Percentiles rank a stretch among this genome's conserved stretches.
These are phyloP conservation scores for Hura crepitans DNA, from an alignment of 441 rosid genomes.

Conservation along the genomic window DNA sequence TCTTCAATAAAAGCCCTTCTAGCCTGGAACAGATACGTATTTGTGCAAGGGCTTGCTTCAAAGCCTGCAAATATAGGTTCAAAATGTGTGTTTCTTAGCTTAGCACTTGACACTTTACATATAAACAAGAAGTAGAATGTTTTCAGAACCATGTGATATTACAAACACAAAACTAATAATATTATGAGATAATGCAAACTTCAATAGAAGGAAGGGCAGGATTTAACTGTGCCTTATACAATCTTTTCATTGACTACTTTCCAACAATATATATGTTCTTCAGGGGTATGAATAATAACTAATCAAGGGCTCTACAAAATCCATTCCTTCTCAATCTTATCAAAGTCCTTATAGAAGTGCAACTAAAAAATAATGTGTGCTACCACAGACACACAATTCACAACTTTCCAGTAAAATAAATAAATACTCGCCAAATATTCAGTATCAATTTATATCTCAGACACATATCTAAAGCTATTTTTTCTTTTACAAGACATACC, in stretches of 20 bases:
- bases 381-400: background rate
- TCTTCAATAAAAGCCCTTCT: conserved; percentile 69
- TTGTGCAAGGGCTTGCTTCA: conserved; percentile 71
- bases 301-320: background rate
- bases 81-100: conserved; percentile 17
- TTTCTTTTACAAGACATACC: background rate
- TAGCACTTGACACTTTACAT: background rate
- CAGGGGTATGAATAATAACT: background rate
- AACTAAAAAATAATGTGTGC: background rate
- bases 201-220: background rate
- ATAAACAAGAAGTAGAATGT: background rate
- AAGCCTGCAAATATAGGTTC: conserved; percentile 45
- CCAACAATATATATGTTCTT: background rate
- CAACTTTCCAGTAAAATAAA: background rate
- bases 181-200: background rate
- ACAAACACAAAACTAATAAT: conserved; percentile 1
- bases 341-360: background rate
- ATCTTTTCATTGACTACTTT: background rate
- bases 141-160: conserved; percentile 2
- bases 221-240: background rate
- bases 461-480: background rate
- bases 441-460: conserved; percentile 2
- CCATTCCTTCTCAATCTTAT: background rate
- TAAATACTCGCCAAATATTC: background rate
- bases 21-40: conserved; percentile 73